Evolutionary conservation across 2,329 filamentous ascomycete genomes (phyloP), one percentile per base, ranked within the genome.

Genomic region (Nemania diffusa): DNA sequence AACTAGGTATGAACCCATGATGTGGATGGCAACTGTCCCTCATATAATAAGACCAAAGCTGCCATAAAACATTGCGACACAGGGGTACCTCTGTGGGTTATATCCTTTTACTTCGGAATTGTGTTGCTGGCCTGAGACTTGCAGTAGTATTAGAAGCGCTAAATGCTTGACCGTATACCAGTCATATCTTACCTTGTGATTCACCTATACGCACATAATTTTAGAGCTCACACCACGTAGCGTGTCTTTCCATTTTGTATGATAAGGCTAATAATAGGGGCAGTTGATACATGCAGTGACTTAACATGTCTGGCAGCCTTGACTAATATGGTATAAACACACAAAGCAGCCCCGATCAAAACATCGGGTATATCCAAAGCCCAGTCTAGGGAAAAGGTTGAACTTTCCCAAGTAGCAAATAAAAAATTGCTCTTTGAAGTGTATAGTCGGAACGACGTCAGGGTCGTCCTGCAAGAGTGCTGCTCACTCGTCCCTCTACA

Each of bases 291-390:
- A 52, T 48, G 51, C 11, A 57, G 7, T 37, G 13, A 42, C 40
- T 22, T 56, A 20, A 55, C 57, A 57, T 34, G 42, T 55, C 48
- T 42, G n/a, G 42, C 44, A 50, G 46, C 34, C 13, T 46, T 26
- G 26, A 22, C 51, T 27, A 22, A 44, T 44, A 34, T 29, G 57
- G 34, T 29, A 5, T 24, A 20, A 55, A 58, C 27, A 56, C 26
- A 48, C 17, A 40, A 29, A 34, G 32, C n/a, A 51, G 29, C 52
- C 20, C 52, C 24, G 32, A 51, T 57, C 61, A 51, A 32, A 7
- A 52, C 24, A 27, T 29, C 22, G 51, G 32, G 17, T 7, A 29
- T 29, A n/a, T 29, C 20, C 52, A 27, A 42, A 46, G 29, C 56
- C 50, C 24, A 22, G 26, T 20, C 56, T 26, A 29, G 15, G 17